A percentile compares a stretch with the other conserved stretches of the same genome.
phyloP scores from a whole-genome alignment of 2,329 filamentous ascomycete species.

The Xylaria multiplex region DNA sequence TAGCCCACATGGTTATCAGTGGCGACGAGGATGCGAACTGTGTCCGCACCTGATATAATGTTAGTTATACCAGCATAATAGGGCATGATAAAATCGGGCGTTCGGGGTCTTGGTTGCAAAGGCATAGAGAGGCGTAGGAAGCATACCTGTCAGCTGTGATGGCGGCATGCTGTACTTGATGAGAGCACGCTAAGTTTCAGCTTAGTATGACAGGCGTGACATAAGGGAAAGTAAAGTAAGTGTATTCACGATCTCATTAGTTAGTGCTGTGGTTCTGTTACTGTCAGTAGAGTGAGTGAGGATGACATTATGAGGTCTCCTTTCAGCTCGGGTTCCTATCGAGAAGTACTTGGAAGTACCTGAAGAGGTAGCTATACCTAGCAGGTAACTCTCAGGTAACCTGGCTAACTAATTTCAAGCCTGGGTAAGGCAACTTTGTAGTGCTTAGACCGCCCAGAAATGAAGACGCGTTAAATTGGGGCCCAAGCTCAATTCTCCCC shows the following conservation, averaged over 20 bases:
- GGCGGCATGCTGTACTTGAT: slow-evolving; percentile 37
- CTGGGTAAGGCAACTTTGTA: background rate
- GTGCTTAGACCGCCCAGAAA: slow-evolving; percentile 12
- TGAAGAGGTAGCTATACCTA: background rate
- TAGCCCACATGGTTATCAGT: slow-evolving; percentile 99
- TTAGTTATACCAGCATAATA: slow-evolving; percentile 24
- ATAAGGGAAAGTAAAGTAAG: background rate
- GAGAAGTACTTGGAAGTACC: background rate
- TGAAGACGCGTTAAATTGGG: slow-evolving; percentile 30
- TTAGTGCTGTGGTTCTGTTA: background rate
- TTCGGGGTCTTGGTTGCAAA: background rate
- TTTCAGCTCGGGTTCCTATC: slow-evolving; percentile 3
- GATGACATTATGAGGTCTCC: slow-evolving; percentile 17
- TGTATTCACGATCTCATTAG: background rate
- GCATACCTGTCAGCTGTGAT: slow-evolving; percentile 44
- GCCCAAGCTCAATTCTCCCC: slow-evolving; percentile 24
- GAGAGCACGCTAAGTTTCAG: background rate
- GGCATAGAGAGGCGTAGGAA: background rate
- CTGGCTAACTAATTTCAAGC: background rate
- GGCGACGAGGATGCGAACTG: slow-evolving; percentile 91
- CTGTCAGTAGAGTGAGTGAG: background rate
- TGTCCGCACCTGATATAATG: slow-evolving; percentile 70
- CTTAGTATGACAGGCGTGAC: background rate
- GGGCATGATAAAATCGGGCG: background rate
- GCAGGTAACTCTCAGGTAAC: background rate